Conservation (phyloP, 345 rosid species). For the Alliaria petiolata region DNA sequence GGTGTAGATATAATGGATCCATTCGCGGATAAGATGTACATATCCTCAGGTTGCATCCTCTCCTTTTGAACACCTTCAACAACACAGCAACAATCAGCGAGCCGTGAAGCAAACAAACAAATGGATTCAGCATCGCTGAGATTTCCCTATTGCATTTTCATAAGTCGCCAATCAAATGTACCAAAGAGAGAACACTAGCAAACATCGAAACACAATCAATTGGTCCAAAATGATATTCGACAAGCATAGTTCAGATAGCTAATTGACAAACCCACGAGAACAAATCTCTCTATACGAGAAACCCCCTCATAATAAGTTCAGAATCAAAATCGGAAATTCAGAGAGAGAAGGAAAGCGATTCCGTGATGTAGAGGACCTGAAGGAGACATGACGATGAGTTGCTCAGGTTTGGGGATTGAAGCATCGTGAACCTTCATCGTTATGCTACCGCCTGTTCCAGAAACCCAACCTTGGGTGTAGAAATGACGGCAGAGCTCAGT, state of each 20-base stretch:
- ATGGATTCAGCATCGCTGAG: neutral
- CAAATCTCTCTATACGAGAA: too few species aligned
- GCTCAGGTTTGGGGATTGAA: conserved; percentile 60
- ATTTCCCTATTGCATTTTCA: too few species aligned
- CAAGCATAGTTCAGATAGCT: neutral
- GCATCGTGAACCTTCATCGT: conserved; percentile 79
- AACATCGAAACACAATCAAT: neutral
- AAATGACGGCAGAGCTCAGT: conserved; percentile 88
- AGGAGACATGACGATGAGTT: conserved; percentile 94
- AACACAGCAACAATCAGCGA: neutral
- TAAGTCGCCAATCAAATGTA: neutral
- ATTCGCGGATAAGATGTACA: conserved; percentile 73
- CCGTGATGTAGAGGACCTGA: conserved; percentile 80
- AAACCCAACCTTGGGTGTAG: conserved; percentile 90
- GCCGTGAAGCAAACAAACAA: neutral
- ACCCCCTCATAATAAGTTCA: neutral
- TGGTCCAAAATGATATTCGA: neutral
- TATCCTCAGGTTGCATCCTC: conserved; percentile 91
- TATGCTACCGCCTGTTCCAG: conserved; percentile 94
- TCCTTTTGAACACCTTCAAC: conserved; percentile 94
- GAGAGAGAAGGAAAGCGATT: too few species aligned
- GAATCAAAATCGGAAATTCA: neutral
- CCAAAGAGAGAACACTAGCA: neutral
- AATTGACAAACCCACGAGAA: neutral
- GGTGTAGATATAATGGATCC: conserved; percentile 65